Conservation (phyloP, 2,329 filamentous ascomycete genomes). For the Parastagonospora avenae region DNA sequence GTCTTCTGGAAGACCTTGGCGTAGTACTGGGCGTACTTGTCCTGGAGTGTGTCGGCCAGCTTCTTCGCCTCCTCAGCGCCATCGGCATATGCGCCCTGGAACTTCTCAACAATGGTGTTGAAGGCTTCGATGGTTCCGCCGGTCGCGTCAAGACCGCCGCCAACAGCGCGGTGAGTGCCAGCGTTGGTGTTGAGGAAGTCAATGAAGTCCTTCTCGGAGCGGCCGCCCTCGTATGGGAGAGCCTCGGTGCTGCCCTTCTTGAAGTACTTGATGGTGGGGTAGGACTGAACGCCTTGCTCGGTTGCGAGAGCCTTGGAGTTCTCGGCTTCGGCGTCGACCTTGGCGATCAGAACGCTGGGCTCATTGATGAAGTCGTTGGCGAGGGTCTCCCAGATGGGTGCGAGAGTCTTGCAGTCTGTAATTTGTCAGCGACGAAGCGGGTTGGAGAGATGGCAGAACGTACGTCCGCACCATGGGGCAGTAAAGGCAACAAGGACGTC, state of each 20-base stretch:
- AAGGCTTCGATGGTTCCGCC: slow-evolving; percentile 84
- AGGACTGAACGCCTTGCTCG: slow-evolving; percentile 79
- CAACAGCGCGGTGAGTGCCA: slow-evolving; percentile 81
- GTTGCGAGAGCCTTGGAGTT: slow-evolving; percentile 79
- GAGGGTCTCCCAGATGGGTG: slow-evolving; percentile 86
- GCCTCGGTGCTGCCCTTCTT: slow-evolving; percentile 77
- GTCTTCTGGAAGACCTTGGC: slow-evolving; percentile 89
- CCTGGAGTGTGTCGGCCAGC: slow-evolving; percentile 69
- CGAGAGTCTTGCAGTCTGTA: slow-evolving; percentile 93
- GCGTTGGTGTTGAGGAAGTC: slow-evolving; percentile 86
- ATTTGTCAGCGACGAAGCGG: slow-evolving; percentile 11
- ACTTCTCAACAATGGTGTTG: slow-evolving; percentile 76
- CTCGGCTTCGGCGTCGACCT: slow-evolving; percentile 90
- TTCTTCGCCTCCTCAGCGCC: slow-evolving; percentile 74
- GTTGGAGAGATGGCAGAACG: slow-evolving; percentile 50
- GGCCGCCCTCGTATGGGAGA: slow-evolving; percentile 74
- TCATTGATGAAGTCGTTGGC: slow-evolving; percentile 82
- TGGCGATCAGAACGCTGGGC: slow-evolving; percentile 81
- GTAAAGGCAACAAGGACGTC: slow-evolving; percentile 95
- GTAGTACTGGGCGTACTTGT: slow-evolving; percentile 93
- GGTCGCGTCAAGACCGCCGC: slow-evolving; percentile 76
- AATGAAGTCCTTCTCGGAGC: slow-evolving; percentile 76
- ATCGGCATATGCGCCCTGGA: slow-evolving; percentile 65
- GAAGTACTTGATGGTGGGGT: slow-evolving; percentile 99
- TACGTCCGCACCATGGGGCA: slow-evolving; percentile 97